These are phyloP conservation scores for Irpex lacteus DNA, from an alignment of 1,284 basidiomycete species.

Conservation along the genomic window DNA sequence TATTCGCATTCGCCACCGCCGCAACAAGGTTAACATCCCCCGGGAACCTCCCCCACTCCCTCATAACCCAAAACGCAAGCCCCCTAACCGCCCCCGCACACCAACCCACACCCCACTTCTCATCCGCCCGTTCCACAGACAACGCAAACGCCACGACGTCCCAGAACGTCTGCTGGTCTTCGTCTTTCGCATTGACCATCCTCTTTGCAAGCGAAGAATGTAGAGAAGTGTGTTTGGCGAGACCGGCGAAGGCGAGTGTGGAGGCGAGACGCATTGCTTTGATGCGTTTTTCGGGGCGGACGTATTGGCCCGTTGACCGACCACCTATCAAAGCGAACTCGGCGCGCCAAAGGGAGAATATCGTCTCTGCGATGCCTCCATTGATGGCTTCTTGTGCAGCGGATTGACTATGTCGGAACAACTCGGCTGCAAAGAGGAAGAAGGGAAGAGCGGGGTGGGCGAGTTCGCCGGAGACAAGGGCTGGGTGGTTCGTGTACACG, in stretches of 20 bases:
- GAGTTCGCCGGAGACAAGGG: not conserved
- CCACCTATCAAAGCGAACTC: not conserved
- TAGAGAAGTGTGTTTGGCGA: not conserved
- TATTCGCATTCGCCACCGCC: not conserved
- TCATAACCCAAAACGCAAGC: not conserved
- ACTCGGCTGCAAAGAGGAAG: conserved; percentile 1
- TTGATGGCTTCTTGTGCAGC: not conserved
- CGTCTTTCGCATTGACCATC: not conserved
- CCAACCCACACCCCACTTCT: not conserved
- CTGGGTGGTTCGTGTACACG: not conserved
- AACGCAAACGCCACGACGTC: conserved; percentile 1
- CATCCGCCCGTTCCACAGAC: not conserved
- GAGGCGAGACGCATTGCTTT: conserved; percentile 2
- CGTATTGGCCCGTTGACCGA: not conserved
- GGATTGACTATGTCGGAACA: not conserved
- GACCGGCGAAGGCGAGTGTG: not conserved
- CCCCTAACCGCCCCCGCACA: not conserved
- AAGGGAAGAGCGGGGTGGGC: conserved; percentile 6
- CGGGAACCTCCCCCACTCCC: not conserved
- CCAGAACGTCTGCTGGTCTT: conserved; percentile 1
- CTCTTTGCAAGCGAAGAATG: not conserved
- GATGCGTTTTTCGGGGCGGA: not conserved
- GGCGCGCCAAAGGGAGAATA: not conserved
- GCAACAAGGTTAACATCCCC: not conserved
- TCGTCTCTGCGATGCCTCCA: not conserved